Base-by-base conservation (phyloP, 768 basidiomycete genomes). In the Suillus americanus region DNA sequence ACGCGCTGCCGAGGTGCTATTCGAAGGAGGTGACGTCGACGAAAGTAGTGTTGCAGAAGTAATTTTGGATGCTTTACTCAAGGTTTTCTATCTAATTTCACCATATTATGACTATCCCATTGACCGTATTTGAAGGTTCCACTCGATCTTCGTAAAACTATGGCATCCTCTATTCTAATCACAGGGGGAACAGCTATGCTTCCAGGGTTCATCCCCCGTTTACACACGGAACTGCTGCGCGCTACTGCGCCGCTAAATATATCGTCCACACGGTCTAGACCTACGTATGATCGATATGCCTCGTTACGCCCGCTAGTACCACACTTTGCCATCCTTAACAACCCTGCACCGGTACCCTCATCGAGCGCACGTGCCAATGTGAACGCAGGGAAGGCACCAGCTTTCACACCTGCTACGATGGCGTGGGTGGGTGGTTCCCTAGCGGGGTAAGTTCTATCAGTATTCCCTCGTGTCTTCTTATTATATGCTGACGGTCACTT, bases 351-450 rank as follows among this genome's bases (percentile, higher is more conserved):
- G 23, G 83, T 83, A 1, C 72, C 77, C 7, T 75, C 84, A 4
- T 72, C 78, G 13, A 81, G 85, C 7, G 79, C 84, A 41, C 78
- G 85, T 53, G 87, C 87, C 3, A 79, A 73, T 23, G 82, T 81
- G 0, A 89, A 88, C 67, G 89, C 88, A 2, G 96, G 95, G 2
- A 90, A 87, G 68, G 95, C 94, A 0, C 96, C 97, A 0, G 90
- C 92, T 0, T 98, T 97, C 77, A 79, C 89, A 4, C 91, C 95
- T 1, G 87, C 89, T 1, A 81, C 88, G 40, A 81, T 96, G 78
- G 84, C 90, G 0, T 99, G 97, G 97, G 88, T 99, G 13, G 97
- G 97, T 5, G 97, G 94, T 0, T 95, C 93, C 25, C 74, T 99
- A 23, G 94, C 95, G 3, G 97, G 96, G 90, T 95, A 75, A 67